Conservation (phyloP, 108 stramenopile species). For the Fragilaria crotonensis region DNA sequence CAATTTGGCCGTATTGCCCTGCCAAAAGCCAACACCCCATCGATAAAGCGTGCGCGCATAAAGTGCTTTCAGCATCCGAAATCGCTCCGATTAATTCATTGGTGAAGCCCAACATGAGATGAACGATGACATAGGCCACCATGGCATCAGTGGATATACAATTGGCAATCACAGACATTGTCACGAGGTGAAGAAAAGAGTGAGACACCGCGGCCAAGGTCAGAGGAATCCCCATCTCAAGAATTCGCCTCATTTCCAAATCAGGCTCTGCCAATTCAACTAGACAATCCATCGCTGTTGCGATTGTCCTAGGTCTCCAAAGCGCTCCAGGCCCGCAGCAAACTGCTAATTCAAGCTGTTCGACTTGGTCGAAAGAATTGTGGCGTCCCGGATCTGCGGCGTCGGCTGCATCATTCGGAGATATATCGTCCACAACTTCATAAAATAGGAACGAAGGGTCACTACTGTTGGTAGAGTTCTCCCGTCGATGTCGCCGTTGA, state of each 20-base stretch:
- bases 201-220: constrained; percentile 17
- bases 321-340: constrained; percentile 1
- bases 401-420: constrained; percentile 17
- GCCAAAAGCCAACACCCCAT: constrained; percentile 16
- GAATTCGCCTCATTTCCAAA: constrained; percentile 29
- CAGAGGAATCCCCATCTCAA: constrained; percentile 32
- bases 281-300: constrained; percentile 2
- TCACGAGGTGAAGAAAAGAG: constrained; percentile 25
- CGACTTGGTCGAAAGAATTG: background rate
- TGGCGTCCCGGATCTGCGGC: constrained; percentile 10
- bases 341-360: background rate
- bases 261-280: constrained; percentile 25
- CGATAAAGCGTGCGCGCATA: constrained; percentile 17
- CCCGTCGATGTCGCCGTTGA: background rate
- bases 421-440: constrained; percentile 5
- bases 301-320: constrained; percentile 1
- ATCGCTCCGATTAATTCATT: constrained; percentile 45
- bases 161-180: constrained; percentile 42
- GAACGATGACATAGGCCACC: constrained; percentile 36
- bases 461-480: background rate
- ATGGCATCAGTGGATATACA: constrained; percentile 30
- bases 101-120: constrained; percentile 33
- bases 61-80: constrained; percentile 34
- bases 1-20: constrained; percentile 40
- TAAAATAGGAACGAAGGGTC: background rate